A percentile compares a stretch with the other conserved stretches of the same genome.
Conservation (phyloP, 2,329 filamentous ascomycete species). For the Fusarium globosum region DNA sequence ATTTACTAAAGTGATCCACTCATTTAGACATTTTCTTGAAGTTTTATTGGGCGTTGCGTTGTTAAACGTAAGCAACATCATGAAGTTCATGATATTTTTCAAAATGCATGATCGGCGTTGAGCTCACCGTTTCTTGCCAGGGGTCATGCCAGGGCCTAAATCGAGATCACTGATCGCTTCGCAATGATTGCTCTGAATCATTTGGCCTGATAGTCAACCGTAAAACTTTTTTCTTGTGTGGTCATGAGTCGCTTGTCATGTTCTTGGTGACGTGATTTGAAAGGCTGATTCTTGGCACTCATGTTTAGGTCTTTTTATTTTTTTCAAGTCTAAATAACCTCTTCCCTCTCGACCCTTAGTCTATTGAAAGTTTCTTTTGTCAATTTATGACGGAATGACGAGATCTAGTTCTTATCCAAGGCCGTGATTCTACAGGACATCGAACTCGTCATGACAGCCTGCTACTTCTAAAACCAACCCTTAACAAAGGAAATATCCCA, state of each 20-base stretch:
- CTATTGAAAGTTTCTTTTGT: accelerated
- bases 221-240: background rate
- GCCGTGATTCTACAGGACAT: background rate
- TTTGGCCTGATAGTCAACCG: accelerated
- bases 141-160: conserved; percentile 1
- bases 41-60: conserved; percentile 25
- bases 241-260: conserved; percentile 2
- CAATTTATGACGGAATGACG: accelerated
- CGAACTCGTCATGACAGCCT: background rate
- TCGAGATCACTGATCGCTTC: background rate
- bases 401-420: background rate
- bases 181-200: background rate
- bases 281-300: background rate
- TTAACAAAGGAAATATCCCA: background rate
- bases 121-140: conserved; percentile 30
- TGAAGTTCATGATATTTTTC: conserved; percentile 38
- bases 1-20: conserved; percentile 31
- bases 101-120: conserved; percentile 34
- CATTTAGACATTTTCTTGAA: background rate
- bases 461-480: background rate
- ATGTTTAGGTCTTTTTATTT: background rate
- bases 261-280: background rate
- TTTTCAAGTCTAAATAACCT: accelerated
- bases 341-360: accelerated
- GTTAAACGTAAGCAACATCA: conserved; percentile 28